Percentiles rank a stretch among this genome's conserved stretches.
Evolutionary conservation across 306 rosid genomes (phyloP).

Genomic region (Vigna radiata): DNA sequence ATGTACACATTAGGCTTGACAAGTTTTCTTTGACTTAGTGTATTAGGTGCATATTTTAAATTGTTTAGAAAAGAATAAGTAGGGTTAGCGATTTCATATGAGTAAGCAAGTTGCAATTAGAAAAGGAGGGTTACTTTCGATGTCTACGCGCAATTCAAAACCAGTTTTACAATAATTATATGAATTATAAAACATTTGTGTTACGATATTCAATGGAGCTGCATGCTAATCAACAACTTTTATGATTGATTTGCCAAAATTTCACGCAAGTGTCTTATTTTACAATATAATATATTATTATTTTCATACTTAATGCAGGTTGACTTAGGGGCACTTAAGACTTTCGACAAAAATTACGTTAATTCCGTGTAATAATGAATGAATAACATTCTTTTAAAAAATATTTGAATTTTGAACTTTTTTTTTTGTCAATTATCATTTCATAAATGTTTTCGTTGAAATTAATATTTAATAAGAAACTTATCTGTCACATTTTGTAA

Average conservation of each 20-base stretch:
- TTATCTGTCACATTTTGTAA: no score
- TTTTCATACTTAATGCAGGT: not conserved
- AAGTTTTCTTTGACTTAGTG: not conserved
- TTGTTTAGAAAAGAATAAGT: not conserved
- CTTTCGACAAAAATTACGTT: not conserved
- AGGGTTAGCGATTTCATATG: not conserved
- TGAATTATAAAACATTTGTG: not conserved
- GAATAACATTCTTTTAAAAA: not conserved
- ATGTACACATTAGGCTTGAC: not conserved
- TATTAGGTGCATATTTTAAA: constrained; percentile 14
- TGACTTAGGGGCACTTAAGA: not conserved
- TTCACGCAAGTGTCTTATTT: not conserved
- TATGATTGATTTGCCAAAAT: not conserved
- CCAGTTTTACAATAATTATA: not conserved
- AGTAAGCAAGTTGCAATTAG: not conserved
- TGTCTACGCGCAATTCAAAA: constrained; percentile 21
- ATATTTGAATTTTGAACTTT: not conserved
- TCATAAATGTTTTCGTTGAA: no score
- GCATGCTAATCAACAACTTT: not conserved
- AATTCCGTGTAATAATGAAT: not conserved
- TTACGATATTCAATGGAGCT: not conserved
- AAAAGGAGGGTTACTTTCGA: not conserved
- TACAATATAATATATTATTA: not conserved
- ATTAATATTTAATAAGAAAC: no score
- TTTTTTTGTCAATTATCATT: no score